A percentile compares a stretch with the other conserved stretches of the same genome.
Evolutionary conservation across 176 grass and related monocot species (phyloP).

Genomic region (Hsuehochloa calcarea): DNA sequence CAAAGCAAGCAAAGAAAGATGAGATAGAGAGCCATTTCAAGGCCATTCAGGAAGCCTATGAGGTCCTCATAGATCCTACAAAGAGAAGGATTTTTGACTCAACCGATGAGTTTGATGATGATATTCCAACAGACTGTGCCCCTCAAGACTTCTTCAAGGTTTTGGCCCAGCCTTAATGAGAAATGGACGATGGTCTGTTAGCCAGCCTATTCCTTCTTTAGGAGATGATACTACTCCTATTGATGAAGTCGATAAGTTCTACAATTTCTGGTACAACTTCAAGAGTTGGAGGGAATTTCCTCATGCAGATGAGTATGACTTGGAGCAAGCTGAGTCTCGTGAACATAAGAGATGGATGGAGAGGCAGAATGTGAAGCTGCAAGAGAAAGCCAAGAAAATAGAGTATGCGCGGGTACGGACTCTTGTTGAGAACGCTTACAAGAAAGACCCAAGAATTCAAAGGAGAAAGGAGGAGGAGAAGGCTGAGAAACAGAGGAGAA

Average conservation of each 20-base stretch:
- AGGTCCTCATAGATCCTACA: conserved; percentile 86
- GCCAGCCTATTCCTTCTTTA: conserved; percentile 70
- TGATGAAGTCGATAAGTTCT: conserved; percentile 79
- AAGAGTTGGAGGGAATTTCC: conserved; percentile 99
- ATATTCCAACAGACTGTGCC: conserved; percentile 86
- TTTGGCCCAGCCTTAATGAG: conserved; percentile 92
- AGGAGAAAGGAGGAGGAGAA: conserved; percentile 89
- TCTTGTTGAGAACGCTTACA: conserved; percentile 94
- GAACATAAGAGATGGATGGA: conserved; percentile 99
- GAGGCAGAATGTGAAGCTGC: conserved; percentile 83
- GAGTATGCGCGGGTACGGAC: conserved; percentile 70
- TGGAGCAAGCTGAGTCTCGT: conserved; percentile 96
- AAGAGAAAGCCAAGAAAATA: conserved; percentile 84
- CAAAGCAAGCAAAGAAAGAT: conserved; percentile 88
- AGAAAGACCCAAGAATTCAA: conserved; percentile 83
- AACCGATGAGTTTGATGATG: conserved; percentile 99
- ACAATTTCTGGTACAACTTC: conserved; percentile 93
- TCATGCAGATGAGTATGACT: conserved; percentile 84
- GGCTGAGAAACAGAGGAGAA: conserved; percentile 84
- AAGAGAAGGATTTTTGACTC: conserved; percentile 96
- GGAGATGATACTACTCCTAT: conserved; percentile 72
- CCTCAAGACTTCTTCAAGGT: conserved; percentile 98
- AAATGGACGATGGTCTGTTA: conserved; percentile 89
- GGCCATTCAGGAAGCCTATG: conserved; percentile 88
- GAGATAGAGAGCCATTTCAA: conserved; percentile 97